Base-by-base conservation (phyloP, 306 rosid species). In the Sicyos baderoa region DNA sequence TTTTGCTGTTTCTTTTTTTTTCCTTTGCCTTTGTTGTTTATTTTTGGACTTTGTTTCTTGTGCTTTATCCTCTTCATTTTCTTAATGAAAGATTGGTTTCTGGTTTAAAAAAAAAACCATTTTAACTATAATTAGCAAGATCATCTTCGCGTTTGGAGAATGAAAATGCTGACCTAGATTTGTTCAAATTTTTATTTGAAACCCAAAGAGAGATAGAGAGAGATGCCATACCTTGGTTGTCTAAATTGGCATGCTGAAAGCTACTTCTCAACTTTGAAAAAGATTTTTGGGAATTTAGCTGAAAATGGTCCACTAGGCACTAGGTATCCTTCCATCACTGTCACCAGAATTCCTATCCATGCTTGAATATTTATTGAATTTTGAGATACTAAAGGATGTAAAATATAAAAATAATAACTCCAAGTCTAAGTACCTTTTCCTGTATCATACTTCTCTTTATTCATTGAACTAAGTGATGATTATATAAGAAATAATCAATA, bases 221-320 rank as follows among this genome's bases (percentile, higher is more conserved):
- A 67, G 44, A 9, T 10, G 45, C 25, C 72, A 23, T 67, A 67
- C 72, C 57, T 49, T 67, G 57, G 25, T 67, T 67, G 10, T 56
- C 57, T 67, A 67, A 48, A 47, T 18, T 47, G 19, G 55, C 44
- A 25, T 49, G 32, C 72, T 67, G 57, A 48, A 48, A 16, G 72
- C 42, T 15, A 49, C 57, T 15, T 67, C 72, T 67, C 72, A 67
- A 67, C 72, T 67, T 48, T 48, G 72, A 23, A 47, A 23, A 67
- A 67, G 44, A 67, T 7, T 47, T 45, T 18, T 40, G 45, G 40
- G 72, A 67, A 48, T 45, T 65, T 65, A 5, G 71, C 54, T 12
- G 40, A 67, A 22, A 47, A 8, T 67, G 72, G 72, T 48, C 72
- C 72, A 67, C 57, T 22, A 49, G 19, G 16, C 72, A 67, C 57